Evolutionary conservation across 2,329 filamentous ascomycete genomes (phyloP).

Genomic region (Epichloe brachyelytri): DNA sequence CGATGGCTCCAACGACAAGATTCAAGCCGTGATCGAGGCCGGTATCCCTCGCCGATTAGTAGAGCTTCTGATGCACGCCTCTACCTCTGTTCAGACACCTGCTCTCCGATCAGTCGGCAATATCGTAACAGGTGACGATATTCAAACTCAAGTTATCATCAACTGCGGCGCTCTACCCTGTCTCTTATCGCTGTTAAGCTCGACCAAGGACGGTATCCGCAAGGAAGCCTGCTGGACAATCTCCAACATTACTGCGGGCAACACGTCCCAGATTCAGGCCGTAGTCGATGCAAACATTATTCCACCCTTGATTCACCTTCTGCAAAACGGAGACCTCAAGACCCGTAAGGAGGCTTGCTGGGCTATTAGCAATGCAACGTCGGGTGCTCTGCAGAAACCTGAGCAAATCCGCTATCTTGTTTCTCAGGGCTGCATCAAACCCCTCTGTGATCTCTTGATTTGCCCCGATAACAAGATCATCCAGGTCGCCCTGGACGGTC

Average conservation of each 20-base stretch:
- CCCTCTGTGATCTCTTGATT: conserved; percentile 82
- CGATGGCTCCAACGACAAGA: conserved; percentile 97
- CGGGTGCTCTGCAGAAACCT: conserved; percentile 93
- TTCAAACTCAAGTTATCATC: conserved; percentile 98
- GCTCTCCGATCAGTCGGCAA: conserved; percentile 95
- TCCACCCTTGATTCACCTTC: conserved; percentile 85
- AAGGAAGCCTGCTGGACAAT: conserved; percentile 99
- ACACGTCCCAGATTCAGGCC: conserved; percentile 93
- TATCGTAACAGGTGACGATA: conserved; percentile 96
- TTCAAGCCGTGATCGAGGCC: conserved; percentile 96
- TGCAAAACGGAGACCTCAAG: conserved; percentile 96
- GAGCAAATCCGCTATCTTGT: conserved; percentile 97
- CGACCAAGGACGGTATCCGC: conserved; percentile 94
- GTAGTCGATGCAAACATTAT: conserved; percentile 97
- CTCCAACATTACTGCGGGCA: conserved; percentile 96
- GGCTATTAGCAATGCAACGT: conserved; percentile 98
- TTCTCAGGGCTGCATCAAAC: conserved; percentile 88
- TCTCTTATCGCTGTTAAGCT: conserved; percentile 85
- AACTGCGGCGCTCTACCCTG: conserved; percentile 91
- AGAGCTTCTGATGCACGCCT: conserved; percentile 94
- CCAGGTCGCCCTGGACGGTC: conserved; percentile 89
- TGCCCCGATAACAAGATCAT: conserved; percentile 99
- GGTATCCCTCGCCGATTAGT: conserved; percentile 93
- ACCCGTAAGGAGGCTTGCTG: conserved; percentile 98
- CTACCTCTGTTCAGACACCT: conserved; percentile 94